Conservation (phyloP, 2,329 filamentous ascomycete genomes). For the Fusarium hostae region DNA sequence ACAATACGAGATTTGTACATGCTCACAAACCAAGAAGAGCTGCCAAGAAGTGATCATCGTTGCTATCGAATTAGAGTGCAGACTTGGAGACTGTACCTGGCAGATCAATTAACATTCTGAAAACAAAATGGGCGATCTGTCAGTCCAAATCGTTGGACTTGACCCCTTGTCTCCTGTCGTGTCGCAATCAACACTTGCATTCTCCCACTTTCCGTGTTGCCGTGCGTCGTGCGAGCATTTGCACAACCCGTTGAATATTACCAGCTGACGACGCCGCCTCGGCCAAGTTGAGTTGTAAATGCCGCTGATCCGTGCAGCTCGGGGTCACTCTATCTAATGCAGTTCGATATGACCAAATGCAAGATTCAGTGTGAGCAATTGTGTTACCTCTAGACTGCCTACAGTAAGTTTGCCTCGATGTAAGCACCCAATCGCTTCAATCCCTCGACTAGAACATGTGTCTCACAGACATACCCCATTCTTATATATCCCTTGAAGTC, state of each 20-base stretch:
- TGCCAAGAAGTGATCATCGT: constrained; percentile 35
- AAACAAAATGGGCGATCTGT: constrained; percentile 1
- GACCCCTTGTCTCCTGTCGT: constrained; percentile 19
- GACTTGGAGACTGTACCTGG: constrained; percentile 11
- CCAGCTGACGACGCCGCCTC: constrained; percentile 42
- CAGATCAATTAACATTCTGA: constrained; percentile 28
- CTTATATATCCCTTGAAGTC: constrained; percentile 81
- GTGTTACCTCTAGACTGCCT: background rate
- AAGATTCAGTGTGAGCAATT: background rate
- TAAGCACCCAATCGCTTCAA: constrained; percentile 62
- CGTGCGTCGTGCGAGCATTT: constrained; percentile 12
- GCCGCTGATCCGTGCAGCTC: constrained; percentile 34
- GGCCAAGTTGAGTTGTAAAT: constrained; percentile 33
- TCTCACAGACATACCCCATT: constrained; percentile 80
- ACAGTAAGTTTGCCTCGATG: constrained; percentile 43
- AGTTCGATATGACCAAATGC: constrained; percentile 10
- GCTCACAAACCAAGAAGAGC: constrained; percentile 14
- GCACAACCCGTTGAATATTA: constrained; percentile 3
- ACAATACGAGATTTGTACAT: constrained; percentile 18
- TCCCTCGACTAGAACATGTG: constrained; percentile 73
- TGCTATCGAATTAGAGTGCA: constrained; percentile 24
- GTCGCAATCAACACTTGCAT: constrained; percentile 29
- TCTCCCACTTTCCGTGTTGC: constrained; percentile 32
- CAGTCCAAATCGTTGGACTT: constrained; percentile 12
- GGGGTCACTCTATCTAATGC: background rate